Evolutionary conservation across 768 basidiomycete species (phyloP), one percentile per base, ranked within the genome.

Genomic region (Leccinum subgranulosum): DNA sequence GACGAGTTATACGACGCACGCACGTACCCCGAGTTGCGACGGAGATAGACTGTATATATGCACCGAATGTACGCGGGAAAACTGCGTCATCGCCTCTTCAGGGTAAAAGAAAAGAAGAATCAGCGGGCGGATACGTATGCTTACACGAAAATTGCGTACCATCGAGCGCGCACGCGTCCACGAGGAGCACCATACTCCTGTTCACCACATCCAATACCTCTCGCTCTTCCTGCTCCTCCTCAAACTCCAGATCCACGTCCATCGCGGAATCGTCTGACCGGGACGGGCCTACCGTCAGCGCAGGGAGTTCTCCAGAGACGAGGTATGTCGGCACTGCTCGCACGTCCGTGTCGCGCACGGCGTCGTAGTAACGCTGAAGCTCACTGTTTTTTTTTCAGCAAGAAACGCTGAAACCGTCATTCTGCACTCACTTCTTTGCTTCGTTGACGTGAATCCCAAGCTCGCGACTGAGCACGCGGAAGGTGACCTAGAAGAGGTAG

Each of bases 41-140:
- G 89, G 85, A 0, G 90, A 84, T 29, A 93, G 66, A 65, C 87
- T 84, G 69, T 93, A 92, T 9, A 93, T 72, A 62, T 88, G 83
- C 14, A 85, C 74, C 1, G 81, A 81, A 60, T 77, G 66, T n/a
- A 90, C 62, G 25, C 75, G 77, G 1, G 67, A 62, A 62, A 86
- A 90, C 51, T 79, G 77, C 4, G 76, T 68, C 68, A 80, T 85
- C 0, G 80, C 76, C 54, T 65, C 90, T 90, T 43, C 19, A 43
- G 41, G 41, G 41, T 60, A 12, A 28, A 3, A 14, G 45, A 6
- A 39, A 45, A 3, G 36, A 17, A 12, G 47, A 17, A 12, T 2
- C 17, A 28, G 27, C 15, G 3, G 9, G 36, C 8, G 23, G 25
- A 25, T 14, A 15, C 2, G 10, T 25, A 47, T 47, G 17, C 25